These are phyloP conservation scores for Spizellomyces sp. DNA, from an alignment of 192 early-diverging fungal genomes.

Conservation along the genomic window DNA sequence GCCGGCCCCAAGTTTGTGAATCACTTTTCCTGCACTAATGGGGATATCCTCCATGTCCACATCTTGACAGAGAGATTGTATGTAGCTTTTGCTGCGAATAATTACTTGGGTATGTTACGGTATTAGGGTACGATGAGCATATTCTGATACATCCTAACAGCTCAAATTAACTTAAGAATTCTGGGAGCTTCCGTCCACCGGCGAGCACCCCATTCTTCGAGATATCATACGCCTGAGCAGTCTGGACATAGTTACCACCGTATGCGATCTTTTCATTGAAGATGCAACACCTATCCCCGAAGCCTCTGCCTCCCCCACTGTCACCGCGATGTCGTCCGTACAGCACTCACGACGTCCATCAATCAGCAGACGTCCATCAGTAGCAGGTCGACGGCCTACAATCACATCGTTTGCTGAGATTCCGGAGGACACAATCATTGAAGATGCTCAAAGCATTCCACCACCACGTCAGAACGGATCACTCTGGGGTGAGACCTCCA, in stretches of 20 bases:
- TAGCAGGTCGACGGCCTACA: not conserved
- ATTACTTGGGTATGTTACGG: slow-evolving; percentile 19
- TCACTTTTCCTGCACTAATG: slow-evolving; percentile 27
- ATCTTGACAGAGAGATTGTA: slow-evolving; percentile 8
- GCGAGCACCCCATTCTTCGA: slow-evolving; percentile 3
- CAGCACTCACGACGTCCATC: slow-evolving; percentile 9
- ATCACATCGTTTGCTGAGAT: not conserved
- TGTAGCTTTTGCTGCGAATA: slow-evolving; percentile 20
- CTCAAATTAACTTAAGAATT: slow-evolving; percentile 3
- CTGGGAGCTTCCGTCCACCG: slow-evolving; percentile 15
- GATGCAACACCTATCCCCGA: slow-evolving; percentile 1
- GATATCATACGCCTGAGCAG: slow-evolving; percentile 2
- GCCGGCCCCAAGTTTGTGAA: slow-evolving; percentile 29
- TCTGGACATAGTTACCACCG: slow-evolving; percentile 16
- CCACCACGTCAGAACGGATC: not conserved
- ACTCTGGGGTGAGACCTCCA: not conserved
- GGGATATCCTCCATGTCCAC: slow-evolving; percentile 24
- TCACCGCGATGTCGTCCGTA: not conserved
- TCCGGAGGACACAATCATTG: no score
- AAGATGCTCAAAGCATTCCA: not conserved
- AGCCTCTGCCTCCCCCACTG: not conserved
- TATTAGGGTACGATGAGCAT: no score
- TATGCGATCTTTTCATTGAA: slow-evolving; percentile 16
- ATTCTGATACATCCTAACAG: not conserved
- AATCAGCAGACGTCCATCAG: not conserved